Base-by-base conservation (phyloP, 805 yeast species). In the Candida qinlingensis region DNA sequence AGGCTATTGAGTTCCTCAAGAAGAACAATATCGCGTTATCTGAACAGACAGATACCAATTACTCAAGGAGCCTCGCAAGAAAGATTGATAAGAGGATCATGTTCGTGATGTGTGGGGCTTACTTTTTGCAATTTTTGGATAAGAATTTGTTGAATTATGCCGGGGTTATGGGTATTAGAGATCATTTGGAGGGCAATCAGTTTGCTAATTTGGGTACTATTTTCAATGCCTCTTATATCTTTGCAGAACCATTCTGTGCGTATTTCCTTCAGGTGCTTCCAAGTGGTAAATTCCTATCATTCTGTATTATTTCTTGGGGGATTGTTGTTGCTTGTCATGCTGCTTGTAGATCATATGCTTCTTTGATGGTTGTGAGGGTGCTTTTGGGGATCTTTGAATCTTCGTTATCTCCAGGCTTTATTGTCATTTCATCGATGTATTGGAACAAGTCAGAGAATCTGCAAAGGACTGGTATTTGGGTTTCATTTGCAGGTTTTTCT, bases 141-240 rank as follows among this genome's bases (percentile, higher is more conserved):
- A 81, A 81, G 56, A 71, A 78, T n/a, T 62, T 81, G 44, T 62
- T 77, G 37, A 80, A 80, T 53, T 79, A 80, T 57, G 82, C 86
- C 3, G 82, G 82, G 12, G 80, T 81, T 1, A 77, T 81, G 84
- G 85, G 85, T 1, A 77, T 81, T 54, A 76, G 74, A 56, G 60
- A 68, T 3, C 70, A 77, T 55, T 66, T 79, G 51, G 65, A 67
- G 37, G 68, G 73, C 6, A 69, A 77, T 38, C 76, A 80, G 44
- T 79, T 73, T 56, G 74, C 80, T 26, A 72, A 78, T 54, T 59
- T 79, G 44, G 75, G 79, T 33, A 77, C 84, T 1, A 76, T 78
- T 13, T 72, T 78, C 51, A 76, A 76, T 46, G 80, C 73, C 11
- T 71, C 80, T 1, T 79, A 77, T 50, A 76, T 79, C 46, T 71